These are phyloP conservation scores for Microdochium nivale DNA, from an alignment of 2,329 filamentous ascomycete genomes.

Conservation along the genomic window DNA sequence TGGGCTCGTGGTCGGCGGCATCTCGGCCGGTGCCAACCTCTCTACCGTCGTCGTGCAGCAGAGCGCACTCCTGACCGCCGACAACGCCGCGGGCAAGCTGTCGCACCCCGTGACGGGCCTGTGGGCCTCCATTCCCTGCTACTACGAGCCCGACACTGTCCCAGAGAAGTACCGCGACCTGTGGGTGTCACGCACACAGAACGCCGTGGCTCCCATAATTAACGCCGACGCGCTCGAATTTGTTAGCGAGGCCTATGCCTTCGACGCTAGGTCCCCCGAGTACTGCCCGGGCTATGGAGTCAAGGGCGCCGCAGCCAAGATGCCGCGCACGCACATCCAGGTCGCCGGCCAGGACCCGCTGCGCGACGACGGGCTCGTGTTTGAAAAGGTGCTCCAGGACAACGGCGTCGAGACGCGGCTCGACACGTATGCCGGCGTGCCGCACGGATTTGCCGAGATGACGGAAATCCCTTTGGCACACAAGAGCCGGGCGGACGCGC, in stretches of 20 bases:
- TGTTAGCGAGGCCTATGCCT: no score
- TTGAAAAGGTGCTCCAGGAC: slow-evolving; percentile 35
- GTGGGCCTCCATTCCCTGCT: no score
- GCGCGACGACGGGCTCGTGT: slow-evolving; percentile 43
- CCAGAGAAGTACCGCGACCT: no score
- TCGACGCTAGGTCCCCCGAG: no score
- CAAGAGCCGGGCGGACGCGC: slow-evolving; percentile 15
- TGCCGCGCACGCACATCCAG: slow-evolving; percentile 40
- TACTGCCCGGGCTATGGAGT: no score
- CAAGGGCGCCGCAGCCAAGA: no score
- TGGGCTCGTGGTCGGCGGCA: slow-evolving; percentile 41
- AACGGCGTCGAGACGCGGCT: slow-evolving; percentile 30
- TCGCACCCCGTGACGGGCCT: no score
- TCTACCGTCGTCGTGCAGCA: slow-evolving; percentile 27
- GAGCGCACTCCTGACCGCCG: slow-evolving; percentile 6
- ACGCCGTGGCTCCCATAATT: no score
- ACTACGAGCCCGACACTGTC: no score
- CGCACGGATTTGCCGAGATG: slow-evolving; percentile 15
- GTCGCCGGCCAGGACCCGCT: slow-evolving; percentile 39
- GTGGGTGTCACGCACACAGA: no score
- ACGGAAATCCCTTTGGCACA: slow-evolving; percentile 14
- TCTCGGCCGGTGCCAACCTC: slow-evolving; percentile 34
- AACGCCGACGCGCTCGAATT: no score
- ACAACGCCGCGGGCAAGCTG: no score
- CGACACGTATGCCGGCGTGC: slow-evolving; percentile 19